Conservation (phyloP, 305 asterid species). For the Fraxinus platypoda region DNA sequence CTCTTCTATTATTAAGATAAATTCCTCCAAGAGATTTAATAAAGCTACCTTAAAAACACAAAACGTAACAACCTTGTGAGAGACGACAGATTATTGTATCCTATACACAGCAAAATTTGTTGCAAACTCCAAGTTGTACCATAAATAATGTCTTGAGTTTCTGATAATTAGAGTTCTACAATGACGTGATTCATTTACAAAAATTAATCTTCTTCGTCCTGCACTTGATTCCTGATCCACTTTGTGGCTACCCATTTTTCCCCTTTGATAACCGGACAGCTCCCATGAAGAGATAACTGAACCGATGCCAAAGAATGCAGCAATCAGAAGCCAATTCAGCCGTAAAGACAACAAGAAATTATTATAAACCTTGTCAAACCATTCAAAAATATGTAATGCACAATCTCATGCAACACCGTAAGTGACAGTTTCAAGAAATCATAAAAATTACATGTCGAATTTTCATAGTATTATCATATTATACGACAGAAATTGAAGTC, state of each 20-base stretch:
- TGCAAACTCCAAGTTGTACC: not conserved
- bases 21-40: not conserved
- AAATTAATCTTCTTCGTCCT: slow-evolving; percentile 38
- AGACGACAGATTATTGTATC: not conserved
- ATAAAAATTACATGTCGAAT: not conserved
- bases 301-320: slow-evolving; percentile 4
- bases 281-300: slow-evolving; percentile 90
- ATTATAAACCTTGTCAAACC: not conserved
- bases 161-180: not conserved
- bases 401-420: not conserved
- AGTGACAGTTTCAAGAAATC: not conserved
- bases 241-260: slow-evolving; percentile 98
- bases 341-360: not conserved
- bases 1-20: not conserved
- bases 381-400: not conserved
- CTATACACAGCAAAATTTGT: slow-evolving; percentile 24
- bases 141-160: slow-evolving; percentile 15
- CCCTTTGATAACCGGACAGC: slow-evolving; percentile 88
- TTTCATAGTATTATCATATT: not conserved
- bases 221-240: slow-evolving; percentile 82
- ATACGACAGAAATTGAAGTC: not conserved
- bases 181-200: not conserved
- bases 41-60: not conserved
- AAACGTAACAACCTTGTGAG: not conserved
- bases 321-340: slow-evolving; percentile 12